Evolutionary conservation across 441 rosid species (phyloP).

Genomic region (Erodium trifolium): DNA sequence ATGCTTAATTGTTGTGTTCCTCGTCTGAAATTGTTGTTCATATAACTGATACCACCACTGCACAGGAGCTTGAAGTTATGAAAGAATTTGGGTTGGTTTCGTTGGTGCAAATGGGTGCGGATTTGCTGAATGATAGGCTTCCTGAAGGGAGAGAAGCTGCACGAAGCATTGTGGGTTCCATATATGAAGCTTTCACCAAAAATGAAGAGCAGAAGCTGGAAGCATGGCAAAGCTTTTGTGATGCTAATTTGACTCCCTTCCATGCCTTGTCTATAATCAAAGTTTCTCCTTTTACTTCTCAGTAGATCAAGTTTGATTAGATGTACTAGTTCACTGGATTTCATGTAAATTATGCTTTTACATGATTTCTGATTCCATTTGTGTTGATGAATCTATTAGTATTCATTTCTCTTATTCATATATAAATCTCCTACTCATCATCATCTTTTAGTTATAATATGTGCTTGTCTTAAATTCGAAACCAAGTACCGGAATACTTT

Average conservation of each 20-base stretch:
- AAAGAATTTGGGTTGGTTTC: constrained; percentile 48
- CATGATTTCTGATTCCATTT: neutral
- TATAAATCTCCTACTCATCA: too few species aligned
- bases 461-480: too few species aligned
- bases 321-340: neutral
- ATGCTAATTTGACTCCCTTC: constrained; percentile 38
- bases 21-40: too few species aligned
- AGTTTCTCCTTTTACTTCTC: constrained; percentile 27
- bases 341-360: constrained; percentile 6
- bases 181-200: constrained; percentile 31
- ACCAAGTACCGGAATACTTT: too few species aligned
- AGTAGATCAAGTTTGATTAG: too few species aligned
- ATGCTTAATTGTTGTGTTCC: too few species aligned
- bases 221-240: constrained; percentile 71
- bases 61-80: constrained; percentile 20
- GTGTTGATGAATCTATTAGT: neutral
- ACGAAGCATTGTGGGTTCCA: constrained; percentile 39
- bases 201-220: constrained; percentile 48
- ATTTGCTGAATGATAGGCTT: constrained; percentile 63
- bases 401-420: too few species aligned
- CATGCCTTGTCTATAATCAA: constrained; percentile 60
- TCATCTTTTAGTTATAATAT: too few species aligned
- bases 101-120: constrained; percentile 50
- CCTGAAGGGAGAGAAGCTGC: constrained; percentile 96
- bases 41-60: too few species aligned